Evolutionary conservation across 1,284 basidiomycete genomes (phyloP).

Genomic region (Veloporphyrellus conicus): DNA sequence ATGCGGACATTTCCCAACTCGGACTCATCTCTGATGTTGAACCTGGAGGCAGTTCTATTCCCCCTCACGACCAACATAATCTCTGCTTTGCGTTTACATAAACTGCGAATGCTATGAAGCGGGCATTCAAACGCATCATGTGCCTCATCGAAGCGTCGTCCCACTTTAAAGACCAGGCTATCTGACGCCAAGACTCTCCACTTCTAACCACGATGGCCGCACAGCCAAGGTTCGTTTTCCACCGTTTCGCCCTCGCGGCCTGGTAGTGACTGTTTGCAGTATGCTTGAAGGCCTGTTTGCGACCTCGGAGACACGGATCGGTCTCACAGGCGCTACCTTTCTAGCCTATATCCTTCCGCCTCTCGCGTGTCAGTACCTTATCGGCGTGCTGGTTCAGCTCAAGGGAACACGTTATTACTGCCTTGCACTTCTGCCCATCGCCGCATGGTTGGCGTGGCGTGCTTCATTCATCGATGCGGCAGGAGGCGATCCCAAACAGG

Average conservation of each 20-base stretch:
- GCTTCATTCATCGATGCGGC: slow-evolving; percentile 24
- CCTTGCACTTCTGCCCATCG: slow-evolving; percentile 25
- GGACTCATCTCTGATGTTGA: too few relatives aligned
- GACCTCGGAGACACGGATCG: slow-evolving; percentile 1
- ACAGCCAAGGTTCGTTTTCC: slow-evolving; percentile 4
- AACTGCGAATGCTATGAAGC: too few relatives aligned
- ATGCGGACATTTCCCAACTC: too few relatives aligned
- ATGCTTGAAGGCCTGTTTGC: slow-evolving; percentile 4
- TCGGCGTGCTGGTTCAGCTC: slow-evolving; percentile 31
- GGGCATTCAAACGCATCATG: too few relatives aligned
- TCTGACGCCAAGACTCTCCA: too few relatives aligned
- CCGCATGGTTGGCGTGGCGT: slow-evolving; percentile 22
- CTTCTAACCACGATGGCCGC: neutral
- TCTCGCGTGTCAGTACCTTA: slow-evolving; percentile 16
- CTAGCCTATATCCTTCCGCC: slow-evolving; percentile 18
- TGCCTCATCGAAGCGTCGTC: too few relatives aligned
- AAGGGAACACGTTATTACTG: slow-evolving; percentile 21
- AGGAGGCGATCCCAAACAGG: slow-evolving; percentile 16
- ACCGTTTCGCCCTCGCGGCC: neutral
- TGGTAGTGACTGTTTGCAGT: neutral
- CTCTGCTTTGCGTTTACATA: too few relatives aligned
- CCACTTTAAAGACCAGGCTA: too few relatives aligned
- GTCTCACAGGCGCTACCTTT: slow-evolving; percentile 12
- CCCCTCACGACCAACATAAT: too few relatives aligned
- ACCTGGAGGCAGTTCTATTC: too few relatives aligned